Evolutionary conservation across 257 asterid genomes (phyloP).

Genomic region (Forsythia viridissima): DNA sequence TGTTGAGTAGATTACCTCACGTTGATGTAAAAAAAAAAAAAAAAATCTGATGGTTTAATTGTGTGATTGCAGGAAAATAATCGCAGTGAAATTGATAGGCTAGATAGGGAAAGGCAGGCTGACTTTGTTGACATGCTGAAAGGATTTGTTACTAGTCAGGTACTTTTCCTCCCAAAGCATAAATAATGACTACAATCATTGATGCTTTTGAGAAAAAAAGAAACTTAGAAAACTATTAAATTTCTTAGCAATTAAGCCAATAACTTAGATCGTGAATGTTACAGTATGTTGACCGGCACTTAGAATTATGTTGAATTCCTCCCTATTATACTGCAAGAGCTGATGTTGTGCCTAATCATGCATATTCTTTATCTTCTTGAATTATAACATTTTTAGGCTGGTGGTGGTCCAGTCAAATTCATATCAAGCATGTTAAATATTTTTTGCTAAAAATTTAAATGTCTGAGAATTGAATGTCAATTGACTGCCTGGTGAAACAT

Average conservation of each 20-base stretch:
- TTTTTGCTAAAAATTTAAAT: no score
- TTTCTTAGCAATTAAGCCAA: neutral
- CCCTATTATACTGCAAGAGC: no score
- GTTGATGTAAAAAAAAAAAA: neutral
- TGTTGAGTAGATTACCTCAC: constrained; percentile 4
- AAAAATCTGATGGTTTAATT: constrained; percentile 12
- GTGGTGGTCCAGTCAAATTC: no score
- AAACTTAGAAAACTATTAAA: neutral
- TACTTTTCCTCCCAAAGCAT: constrained; percentile 23
- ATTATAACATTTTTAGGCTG: no score
- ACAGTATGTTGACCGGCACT: neutral
- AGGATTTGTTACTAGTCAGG: constrained; percentile 88
- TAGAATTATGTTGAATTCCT: no score
- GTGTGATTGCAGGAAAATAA: constrained; percentile 77
- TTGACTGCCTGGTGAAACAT: no score
- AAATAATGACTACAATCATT: constrained; percentile 2
- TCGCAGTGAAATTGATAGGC: constrained; percentile 74
- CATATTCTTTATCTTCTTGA: no score
- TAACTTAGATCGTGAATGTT: neutral
- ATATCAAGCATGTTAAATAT: no score
- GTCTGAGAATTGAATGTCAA: no score
- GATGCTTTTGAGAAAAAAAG: neutral
- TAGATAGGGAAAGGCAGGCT: constrained; percentile 64
- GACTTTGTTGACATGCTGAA: constrained; percentile 86
- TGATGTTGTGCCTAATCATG: no score